These are phyloP conservation scores for Pichia sp. DNA, from an alignment of 1,139 yeast genomes.

Conservation along the genomic window DNA sequence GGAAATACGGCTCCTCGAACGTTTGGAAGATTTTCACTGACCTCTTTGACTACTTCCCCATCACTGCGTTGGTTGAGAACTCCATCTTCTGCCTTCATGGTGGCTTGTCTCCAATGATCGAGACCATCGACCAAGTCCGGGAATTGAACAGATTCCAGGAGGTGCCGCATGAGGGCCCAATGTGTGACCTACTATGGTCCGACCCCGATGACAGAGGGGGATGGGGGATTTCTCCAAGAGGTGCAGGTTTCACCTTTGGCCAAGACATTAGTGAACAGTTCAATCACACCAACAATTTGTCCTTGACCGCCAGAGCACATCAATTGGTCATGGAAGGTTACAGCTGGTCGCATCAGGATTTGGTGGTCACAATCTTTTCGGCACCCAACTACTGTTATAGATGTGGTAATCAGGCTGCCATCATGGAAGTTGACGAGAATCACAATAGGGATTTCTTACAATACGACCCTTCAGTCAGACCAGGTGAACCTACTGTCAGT, in stretches of 20 bases:
- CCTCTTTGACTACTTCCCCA: constrained; percentile 86
- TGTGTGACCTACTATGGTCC: constrained; percentile 97
- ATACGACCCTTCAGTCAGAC: constrained; percentile 91
- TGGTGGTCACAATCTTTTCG: constrained; percentile 91
- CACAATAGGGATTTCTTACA: constrained; percentile 86
- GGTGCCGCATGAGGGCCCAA: constrained; percentile 98
- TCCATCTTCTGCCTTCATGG: constrained; percentile 90
- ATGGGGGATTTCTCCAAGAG: constrained; percentile 97
- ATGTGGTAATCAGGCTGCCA: constrained; percentile 98
- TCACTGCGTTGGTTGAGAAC: constrained; percentile 79
- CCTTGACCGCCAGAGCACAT: constrained; percentile 93
- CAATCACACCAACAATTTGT: constrained; percentile 72
- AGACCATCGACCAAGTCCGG: constrained; percentile 84
- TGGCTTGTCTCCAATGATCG: constrained; percentile 91
- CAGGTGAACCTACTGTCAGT: constrained; percentile 94
- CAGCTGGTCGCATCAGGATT: constrained; percentile 67
- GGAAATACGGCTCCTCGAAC: constrained; percentile 92
- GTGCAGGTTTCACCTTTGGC: constrained; percentile 96
- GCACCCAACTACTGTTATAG: constrained; percentile 96
- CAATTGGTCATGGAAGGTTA: constrained; percentile 97
- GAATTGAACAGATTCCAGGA: constrained; percentile 67
- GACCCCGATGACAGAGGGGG: constrained; percentile 96
- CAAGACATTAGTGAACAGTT: constrained; percentile 82
- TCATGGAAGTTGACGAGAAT: constrained; percentile 96
- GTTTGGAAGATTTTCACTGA: constrained; percentile 79